Evolutionary conservation across 371 early-diverging fungal species (phyloP).

Genomic region (Apophysomyces sp.): DNA sequence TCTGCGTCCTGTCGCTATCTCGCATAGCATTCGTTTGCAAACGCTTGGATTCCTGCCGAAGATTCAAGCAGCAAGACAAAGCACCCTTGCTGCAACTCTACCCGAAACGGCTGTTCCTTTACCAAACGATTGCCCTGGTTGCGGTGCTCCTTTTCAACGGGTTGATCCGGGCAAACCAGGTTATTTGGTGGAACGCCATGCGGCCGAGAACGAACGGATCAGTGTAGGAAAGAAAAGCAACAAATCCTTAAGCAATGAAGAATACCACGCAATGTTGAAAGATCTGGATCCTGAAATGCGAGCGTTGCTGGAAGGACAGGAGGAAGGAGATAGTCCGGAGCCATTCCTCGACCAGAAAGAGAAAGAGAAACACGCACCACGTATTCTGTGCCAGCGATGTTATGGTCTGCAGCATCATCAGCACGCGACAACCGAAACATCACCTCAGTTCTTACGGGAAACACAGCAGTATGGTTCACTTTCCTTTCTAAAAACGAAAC

Average conservation of each 20-base stretch:
- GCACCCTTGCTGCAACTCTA: background rate
- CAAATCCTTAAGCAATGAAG: slow-evolving; percentile 36
- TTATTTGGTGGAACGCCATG: slow-evolving; percentile 32
- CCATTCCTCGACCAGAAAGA: too few species aligned
- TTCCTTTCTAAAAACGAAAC: slow-evolving; percentile 55
- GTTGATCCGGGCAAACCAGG: slow-evolving; percentile 48
- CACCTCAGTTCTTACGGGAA: slow-evolving; percentile 42
- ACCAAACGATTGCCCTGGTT: slow-evolving; percentile 60
- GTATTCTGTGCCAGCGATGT: slow-evolving; percentile 66
- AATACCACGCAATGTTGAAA: slow-evolving; percentile 28
- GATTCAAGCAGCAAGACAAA: background rate
- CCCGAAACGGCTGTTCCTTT: background rate
- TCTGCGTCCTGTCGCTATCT: background rate
- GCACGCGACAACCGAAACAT: slow-evolving; percentile 33
- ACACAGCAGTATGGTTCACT: slow-evolving; percentile 57
- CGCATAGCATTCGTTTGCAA: background rate
- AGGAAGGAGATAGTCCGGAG: background rate
- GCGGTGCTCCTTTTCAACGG: slow-evolving; percentile 68
- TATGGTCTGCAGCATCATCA: slow-evolving; percentile 51
- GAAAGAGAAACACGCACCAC: slow-evolving; percentile 7
- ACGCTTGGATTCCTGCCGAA: background rate
- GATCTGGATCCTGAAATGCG: slow-evolving; percentile 33
- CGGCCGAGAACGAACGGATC: slow-evolving; percentile 18
- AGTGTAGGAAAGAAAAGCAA: slow-evolving; percentile 14
- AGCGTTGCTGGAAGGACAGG: slow-evolving; percentile 21